Conservation (phyloP, 2,329 filamentous ascomycete species). For the Alternaria viburni region DNA sequence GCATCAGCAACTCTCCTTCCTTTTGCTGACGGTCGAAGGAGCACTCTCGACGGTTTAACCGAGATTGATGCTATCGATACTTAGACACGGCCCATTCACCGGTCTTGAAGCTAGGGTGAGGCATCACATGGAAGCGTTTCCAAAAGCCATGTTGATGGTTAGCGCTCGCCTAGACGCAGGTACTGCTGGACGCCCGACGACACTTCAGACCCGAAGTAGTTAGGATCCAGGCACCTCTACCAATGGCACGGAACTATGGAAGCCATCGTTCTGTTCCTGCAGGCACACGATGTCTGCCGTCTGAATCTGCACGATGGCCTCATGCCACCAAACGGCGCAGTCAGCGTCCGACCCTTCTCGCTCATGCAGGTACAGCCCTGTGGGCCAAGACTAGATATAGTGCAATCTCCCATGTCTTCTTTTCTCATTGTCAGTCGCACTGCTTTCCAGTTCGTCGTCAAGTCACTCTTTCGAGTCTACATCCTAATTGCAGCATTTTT, state of each 20-base stretch:
- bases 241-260: conserved; percentile 14
- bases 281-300: conserved; percentile 26
- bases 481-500: conserved; percentile 45
- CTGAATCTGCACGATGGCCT: conserved; percentile 27
- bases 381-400: conserved; percentile 27
- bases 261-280: conserved; percentile 30
- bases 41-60: conserved; percentile 21
- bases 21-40: not conserved
- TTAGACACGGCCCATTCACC: conserved; percentile 23
- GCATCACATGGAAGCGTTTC: conserved; percentile 22
- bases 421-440: conserved; percentile 26
- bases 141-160: conserved; percentile 24
- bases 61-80: conserved; percentile 33
- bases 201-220: conserved; percentile 13
- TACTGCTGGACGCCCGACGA: conserved; percentile 22
- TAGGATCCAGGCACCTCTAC: conserved; percentile 21
- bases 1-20: not conserved
- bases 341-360: conserved; percentile 18
- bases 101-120: conserved; percentile 25
- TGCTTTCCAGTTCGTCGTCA: conserved; percentile 26
- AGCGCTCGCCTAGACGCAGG: conserved; percentile 22
- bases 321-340: conserved; percentile 30
- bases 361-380: conserved; percentile 35
- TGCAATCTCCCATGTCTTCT: conserved; percentile 39
- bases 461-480: conserved; percentile 40